Percentiles rank a stretch among this genome's conserved stretches.
These are phyloP conservation scores for Penicillium paneum DNA, from an alignment of 2,329 filamentous ascomycete genomes.

Conservation along the genomic window DNA sequence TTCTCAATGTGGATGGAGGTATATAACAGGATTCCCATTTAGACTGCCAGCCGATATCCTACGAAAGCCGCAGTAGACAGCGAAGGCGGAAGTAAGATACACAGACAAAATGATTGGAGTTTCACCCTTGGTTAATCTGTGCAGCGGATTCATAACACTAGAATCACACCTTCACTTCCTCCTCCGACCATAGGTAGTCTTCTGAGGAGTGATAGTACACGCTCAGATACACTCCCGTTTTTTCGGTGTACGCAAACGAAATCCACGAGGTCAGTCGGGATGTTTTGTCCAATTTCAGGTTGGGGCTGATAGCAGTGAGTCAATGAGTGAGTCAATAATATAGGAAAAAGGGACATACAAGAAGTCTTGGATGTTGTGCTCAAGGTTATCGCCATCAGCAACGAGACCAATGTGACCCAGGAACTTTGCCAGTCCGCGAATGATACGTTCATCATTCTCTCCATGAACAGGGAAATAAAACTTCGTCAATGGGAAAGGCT, in stretches of 20 bases:
- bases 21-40: no score
- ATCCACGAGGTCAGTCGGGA: slow-evolving; percentile 10
- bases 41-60: no score
- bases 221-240: slow-evolving; percentile 17
- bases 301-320: not conserved
- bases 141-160: no score
- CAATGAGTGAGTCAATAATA: no score
- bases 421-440: not conserved
- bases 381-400: no score
- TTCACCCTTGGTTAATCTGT: no score
- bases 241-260: slow-evolving; percentile 18
- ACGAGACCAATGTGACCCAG: not conserved
- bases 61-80: no score
- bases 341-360: not conserved
- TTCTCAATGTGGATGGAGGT: no score
- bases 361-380: no score
- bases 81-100: no score
- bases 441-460: slow-evolving; percentile 6
- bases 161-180: no score
- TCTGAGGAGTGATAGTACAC: slow-evolving; percentile 18
- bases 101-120: no score
- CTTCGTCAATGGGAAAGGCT: slow-evolving; percentile 11
- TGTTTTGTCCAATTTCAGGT: not conserved
- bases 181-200: not conserved
- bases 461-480: slow-evolving; percentile 17